Percentiles rank a stretch among this genome's conserved stretches.
These are phyloP conservation scores for Lipomyces yamanashiensis DNA, from an alignment of 805 yeast species.

Conservation along the genomic window DNA sequence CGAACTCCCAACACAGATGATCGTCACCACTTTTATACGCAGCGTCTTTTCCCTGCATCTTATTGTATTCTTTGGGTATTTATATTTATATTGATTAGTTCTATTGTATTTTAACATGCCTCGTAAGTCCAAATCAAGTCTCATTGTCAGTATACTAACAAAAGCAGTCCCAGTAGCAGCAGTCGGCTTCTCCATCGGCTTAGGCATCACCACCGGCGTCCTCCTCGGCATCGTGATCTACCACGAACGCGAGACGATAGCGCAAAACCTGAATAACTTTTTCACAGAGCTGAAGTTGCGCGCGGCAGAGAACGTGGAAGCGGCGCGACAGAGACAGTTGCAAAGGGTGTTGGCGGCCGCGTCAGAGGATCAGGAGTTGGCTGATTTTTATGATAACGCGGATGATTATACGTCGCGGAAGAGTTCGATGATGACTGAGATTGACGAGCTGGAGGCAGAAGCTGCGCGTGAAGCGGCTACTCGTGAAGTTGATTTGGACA, in stretches of 20 bases:
- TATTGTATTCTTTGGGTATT: neutral
- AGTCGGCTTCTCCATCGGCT: slow-evolving; percentile 15
- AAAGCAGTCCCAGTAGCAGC: slow-evolving; percentile 1
- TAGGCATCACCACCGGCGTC: slow-evolving; percentile 21
- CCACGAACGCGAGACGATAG: slow-evolving; percentile 19
- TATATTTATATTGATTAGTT: neutral
- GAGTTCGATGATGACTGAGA: slow-evolving; percentile 1
- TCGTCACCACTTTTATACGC: no score
- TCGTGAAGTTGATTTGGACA: neutral
- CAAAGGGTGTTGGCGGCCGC: slow-evolving; percentile 13
- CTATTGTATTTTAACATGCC: neutral
- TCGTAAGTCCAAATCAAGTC: neutral
- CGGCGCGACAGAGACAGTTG: slow-evolving; percentile 1
- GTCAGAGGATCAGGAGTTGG: slow-evolving; percentile 18
- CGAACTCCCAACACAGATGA: no score
- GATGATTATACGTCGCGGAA: neutral
- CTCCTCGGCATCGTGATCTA: slow-evolving; percentile 17
- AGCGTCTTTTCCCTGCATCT: no score
- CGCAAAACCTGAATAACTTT: neutral
- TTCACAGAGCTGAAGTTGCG: slow-evolving; percentile 1
- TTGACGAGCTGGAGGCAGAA: neutral
- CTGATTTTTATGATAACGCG: slow-evolving; percentile 21
- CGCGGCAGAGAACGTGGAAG: neutral
- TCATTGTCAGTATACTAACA: neutral
- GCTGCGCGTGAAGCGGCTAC: neutral